Base-by-base conservation (phyloP, 306 rosid species). In the Castanopsis chinensis region DNA sequence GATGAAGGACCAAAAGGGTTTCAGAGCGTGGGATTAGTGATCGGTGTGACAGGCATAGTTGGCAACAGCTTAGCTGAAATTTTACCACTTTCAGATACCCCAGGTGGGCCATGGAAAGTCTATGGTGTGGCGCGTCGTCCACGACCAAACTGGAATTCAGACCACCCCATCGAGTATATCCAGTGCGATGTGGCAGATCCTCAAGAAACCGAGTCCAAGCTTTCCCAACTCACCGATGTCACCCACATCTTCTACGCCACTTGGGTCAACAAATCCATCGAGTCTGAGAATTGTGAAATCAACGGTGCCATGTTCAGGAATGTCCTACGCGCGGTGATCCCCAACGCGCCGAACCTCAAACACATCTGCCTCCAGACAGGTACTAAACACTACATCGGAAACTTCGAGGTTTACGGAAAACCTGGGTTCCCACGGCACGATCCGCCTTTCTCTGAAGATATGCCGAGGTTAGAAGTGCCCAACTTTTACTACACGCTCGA, bases 11-110 rank as follows among this genome's bases (percentile, higher is more conserved):
- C 88, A 2, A 78, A 74, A 79, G 69, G 25, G 77, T 81, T 72
- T 79, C 71, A 76, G 75, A 87, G 88, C 78, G 95, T 89, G 12
- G 97, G 87, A 0, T 69, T 92, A 0, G 79, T 92, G 19, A 73
- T 92, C 70, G 95, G 97, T 37, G 89, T 92, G 4, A 90, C 97
- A 0, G 95, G 95, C 28, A 89, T 92, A 63, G 95, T 92, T 1
- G 93, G 94, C 52, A 92, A 92, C 60, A 92, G 97, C 87, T 87
- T 92, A 9, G 94, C 97, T 52, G 97, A 92, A 71, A 92, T 92
- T 25, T 92, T 92, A 1, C 97, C 97, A 0, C 90, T 89, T 27
- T 58, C 87, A 6, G 93, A 92, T 76, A 88, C 97, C 4, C 97
- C 97, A n/a, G 93, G 91, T 8, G 97, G 92, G 0, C 91, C 89